These are phyloP conservation scores for Talaromyces adpressus DNA, from an alignment of 495 filamentous ascomycete genomes.

Conservation along the genomic window DNA sequence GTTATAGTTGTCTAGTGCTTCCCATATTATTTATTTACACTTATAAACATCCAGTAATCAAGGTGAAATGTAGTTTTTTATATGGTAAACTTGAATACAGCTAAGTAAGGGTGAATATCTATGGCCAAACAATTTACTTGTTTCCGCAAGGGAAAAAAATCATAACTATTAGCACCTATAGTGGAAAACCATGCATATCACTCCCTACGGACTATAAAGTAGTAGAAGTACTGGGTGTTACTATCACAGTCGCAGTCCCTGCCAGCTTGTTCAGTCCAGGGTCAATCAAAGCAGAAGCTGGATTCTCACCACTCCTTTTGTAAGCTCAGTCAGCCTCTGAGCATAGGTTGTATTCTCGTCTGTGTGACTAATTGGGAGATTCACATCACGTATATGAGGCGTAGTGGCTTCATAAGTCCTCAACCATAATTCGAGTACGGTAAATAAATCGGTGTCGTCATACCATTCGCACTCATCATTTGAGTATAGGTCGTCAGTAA, in stretches of 20 bases:
- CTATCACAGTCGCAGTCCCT: not conserved
- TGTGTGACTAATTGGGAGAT: not conserved
- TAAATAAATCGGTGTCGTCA: conserved; percentile 4
- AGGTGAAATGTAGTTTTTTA: too few species aligned
- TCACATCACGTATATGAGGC: conserved; percentile 9
- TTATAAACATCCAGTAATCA: too few species aligned
- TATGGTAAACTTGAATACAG: too few species aligned
- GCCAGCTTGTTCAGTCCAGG: not conserved
- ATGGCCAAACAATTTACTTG: too few species aligned
- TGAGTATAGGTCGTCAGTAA: conserved; percentile 12
- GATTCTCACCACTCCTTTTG: conserved; percentile 2
- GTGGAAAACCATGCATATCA: too few species aligned
- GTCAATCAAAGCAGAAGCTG: not conserved
- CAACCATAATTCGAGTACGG: conserved; percentile 12
- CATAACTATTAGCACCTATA: too few species aligned
- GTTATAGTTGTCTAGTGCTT: too few species aligned
- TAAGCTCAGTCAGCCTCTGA: conserved; percentile 3
- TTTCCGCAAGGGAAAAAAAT: too few species aligned
- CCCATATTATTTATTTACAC: too few species aligned
- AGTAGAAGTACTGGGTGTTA: too few species aligned
- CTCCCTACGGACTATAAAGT: too few species aligned
- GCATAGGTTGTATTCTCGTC: not conserved
- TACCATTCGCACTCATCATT: conserved; percentile 10
- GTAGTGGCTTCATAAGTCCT: conserved; percentile 11
- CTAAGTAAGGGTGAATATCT: too few species aligned